Evolutionary conservation across 495 filamentous ascomycete species (phyloP), one percentile per base, ranked within the genome.

Genomic region (Amniculicola lignicola): DNA sequence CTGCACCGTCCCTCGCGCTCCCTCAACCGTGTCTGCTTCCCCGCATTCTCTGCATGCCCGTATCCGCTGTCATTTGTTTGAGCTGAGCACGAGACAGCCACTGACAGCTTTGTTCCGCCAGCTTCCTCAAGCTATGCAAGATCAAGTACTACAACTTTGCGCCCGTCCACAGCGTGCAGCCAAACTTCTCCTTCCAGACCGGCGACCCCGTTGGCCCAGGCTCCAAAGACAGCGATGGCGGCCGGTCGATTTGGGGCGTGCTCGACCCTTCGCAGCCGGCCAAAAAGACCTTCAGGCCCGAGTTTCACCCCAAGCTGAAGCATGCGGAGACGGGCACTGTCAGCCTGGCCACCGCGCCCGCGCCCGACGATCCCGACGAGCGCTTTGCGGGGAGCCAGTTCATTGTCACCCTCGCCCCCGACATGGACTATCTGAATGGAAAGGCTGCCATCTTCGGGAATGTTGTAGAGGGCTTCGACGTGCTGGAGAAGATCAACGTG

Each of bases 111-210:
- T 48, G 48, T 57, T 45, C 61, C 45, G 69, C 35, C 77, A 95
- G 90, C 79, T 96, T 96, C 72, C 75, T 96, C 21, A 96, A 96
- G 82, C 87, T 96, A 63, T 96, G 91, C 81, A 95, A 95, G 69
- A 75, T 89, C 71, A 96, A 95, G 75, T 96, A 96, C 72, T 96
- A 96, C 81, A 96, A 96, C 76, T 96, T 90, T 69, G 84, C 90
- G 24, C 91, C 91, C 29, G 73, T 96, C 49, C 84, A 94, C 73
- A 86, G 82, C 59, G 81, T 96, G 43, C 91, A 95, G 68, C 88
- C 88, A 63, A 82, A 88, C 68, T 95, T 95, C 74, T 90, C 90
- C 50, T 95, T 95, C 71, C 91, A 96, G 66, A 93, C 91, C 49
- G 91, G 91, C 61, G 91, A 96, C 69, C 91, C 91, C 29, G 79